Percentiles rank a stretch among this genome's conserved stretches.
Conservation (phyloP, 2,329 filamentous ascomycete species). For the Arthrinium puccinioides region DNA sequence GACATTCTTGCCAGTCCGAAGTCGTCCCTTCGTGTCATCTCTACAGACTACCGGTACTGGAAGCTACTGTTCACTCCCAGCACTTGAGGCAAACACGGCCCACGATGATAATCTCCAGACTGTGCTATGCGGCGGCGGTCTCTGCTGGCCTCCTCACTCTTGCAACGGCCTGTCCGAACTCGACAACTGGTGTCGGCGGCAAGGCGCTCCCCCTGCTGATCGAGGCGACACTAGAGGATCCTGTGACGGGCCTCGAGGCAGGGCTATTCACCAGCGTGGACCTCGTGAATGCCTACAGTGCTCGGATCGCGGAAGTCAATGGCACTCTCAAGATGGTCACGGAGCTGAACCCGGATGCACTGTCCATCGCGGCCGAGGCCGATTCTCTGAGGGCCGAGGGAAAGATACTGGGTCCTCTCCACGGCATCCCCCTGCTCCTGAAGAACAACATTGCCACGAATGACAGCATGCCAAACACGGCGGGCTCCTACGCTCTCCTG, state of each 20-base stretch:
- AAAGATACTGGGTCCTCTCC: slow-evolving; percentile 36
- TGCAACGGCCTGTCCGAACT: neutral
- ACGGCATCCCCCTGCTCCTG: slow-evolving; percentile 58
- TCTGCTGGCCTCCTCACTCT: neutral
- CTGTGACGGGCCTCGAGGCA: slow-evolving; percentile 13
- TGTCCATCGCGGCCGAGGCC: slow-evolving; percentile 26
- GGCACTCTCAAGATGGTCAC: slow-evolving; percentile 22
- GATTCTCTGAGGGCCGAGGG: slow-evolving; percentile 21
- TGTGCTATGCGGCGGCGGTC: too few species aligned
- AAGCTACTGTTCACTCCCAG: too few species aligned
- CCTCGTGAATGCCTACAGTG: slow-evolving; percentile 22
- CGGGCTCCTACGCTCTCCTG: slow-evolving; percentile 56
- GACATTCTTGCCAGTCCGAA: too few species aligned
- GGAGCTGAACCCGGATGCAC: slow-evolving; percentile 29
- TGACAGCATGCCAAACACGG: slow-evolving; percentile 55
- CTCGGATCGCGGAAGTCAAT: slow-evolving; percentile 27
- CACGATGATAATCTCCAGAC: too few species aligned
- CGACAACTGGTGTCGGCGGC: slow-evolving; percentile 5
- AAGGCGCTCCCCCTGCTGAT: slow-evolving; percentile 10
- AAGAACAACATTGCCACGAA: slow-evolving; percentile 61
- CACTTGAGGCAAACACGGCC: too few species aligned
- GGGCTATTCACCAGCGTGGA: slow-evolving; percentile 22
- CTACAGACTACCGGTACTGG: too few species aligned
- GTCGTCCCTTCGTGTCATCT: too few species aligned
- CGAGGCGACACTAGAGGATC: slow-evolving; percentile 17